A percentile compares a stretch with the other conserved stretches of the same genome.
These are phyloP conservation scores for Exophiala xenobiotica DNA, from an alignment of 2,329 filamentous ascomycete genomes.

Conservation along the genomic window DNA sequence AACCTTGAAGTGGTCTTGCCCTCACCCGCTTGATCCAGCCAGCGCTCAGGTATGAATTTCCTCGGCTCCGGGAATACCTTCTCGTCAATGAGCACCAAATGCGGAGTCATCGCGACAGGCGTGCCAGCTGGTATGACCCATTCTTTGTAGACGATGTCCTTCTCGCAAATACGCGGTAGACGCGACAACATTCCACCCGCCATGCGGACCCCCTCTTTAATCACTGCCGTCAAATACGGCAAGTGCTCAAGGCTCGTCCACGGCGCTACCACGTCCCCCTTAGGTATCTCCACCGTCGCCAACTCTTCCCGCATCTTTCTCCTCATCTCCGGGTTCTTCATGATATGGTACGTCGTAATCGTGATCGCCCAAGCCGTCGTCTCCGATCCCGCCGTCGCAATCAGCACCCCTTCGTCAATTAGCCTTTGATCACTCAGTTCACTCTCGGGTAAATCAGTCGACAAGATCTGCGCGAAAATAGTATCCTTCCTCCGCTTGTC, in stretches of 20 bases:
- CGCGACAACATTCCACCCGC: constrained; percentile 27
- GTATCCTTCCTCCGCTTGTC: constrained; percentile 26
- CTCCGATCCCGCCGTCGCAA: constrained; percentile 29
- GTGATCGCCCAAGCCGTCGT: constrained; percentile 27
- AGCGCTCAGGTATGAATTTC: constrained; percentile 35
- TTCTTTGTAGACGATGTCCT: constrained; percentile 34
- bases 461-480: constrained; percentile 26
- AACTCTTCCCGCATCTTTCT: constrained; percentile 17
- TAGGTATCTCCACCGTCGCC: constrained; percentile 8
- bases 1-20: constrained; percentile 15
- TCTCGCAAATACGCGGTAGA: constrained; percentile 22
- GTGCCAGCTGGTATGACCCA: constrained; percentile 36
- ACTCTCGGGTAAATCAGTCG: constrained; percentile 20
- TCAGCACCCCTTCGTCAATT: constrained; percentile 35
- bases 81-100: constrained; percentile 35
- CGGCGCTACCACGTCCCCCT: constrained; percentile 18
- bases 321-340: constrained; percentile 18
- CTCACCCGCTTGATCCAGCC: constrained; percentile 27
- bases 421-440: constrained; percentile 34
- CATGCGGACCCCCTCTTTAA: constrained; percentile 35
- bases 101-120: constrained; percentile 33
- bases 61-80: constrained; percentile 36
- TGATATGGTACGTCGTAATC: constrained; percentile 25
- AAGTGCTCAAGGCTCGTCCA: constrained; percentile 33
- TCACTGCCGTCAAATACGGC: constrained; percentile 34